phyloP scores from a whole-genome alignment of 352 stramenopile genomes.

The Blastocystis sp. region DNA sequence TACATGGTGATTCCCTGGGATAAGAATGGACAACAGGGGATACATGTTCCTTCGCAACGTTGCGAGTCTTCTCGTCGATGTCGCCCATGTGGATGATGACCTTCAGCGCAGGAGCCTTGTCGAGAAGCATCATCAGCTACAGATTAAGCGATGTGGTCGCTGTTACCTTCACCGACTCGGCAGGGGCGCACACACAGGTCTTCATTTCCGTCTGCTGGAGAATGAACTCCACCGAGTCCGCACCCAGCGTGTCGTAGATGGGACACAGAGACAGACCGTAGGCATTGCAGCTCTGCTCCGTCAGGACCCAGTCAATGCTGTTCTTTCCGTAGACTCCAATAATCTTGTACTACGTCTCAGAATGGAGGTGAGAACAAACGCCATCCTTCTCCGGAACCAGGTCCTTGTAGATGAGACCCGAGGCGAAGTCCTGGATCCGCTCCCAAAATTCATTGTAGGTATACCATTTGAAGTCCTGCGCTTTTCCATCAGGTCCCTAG shows the following conservation, averaged over 20 bases:
- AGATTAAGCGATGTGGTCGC: neutral
- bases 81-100: conserved; percentile 45
- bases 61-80: conserved; percentile 22
- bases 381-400: conserved; percentile 18
- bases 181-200: conserved; percentile 64
- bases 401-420: conserved; percentile 19
- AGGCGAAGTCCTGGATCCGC: conserved; percentile 51
- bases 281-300: conserved; percentile 74
- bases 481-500: conserved; percentile 47
- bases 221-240: conserved; percentile 71
- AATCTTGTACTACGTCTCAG: conserved; percentile 43
- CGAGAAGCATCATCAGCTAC: neutral
- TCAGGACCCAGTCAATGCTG: conserved; percentile 82
- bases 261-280: conserved; percentile 69
- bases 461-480: conserved; percentile 28
- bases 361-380: neutral
- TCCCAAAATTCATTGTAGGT: conserved; percentile 54
- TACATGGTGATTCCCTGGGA: conserved; percentile 14
- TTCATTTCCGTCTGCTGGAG: conserved; percentile 68
- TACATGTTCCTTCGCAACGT: conserved; percentile 37
- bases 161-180: conserved; percentile 14
- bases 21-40: neutral
- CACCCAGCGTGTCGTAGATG: conserved; percentile 75
- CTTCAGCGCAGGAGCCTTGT: conserved; percentile 10
- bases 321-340: conserved; percentile 90